Evolutionary conservation across 176 grass and related monocot species (phyloP).

Genomic region (Pontederia crassipes): DNA sequence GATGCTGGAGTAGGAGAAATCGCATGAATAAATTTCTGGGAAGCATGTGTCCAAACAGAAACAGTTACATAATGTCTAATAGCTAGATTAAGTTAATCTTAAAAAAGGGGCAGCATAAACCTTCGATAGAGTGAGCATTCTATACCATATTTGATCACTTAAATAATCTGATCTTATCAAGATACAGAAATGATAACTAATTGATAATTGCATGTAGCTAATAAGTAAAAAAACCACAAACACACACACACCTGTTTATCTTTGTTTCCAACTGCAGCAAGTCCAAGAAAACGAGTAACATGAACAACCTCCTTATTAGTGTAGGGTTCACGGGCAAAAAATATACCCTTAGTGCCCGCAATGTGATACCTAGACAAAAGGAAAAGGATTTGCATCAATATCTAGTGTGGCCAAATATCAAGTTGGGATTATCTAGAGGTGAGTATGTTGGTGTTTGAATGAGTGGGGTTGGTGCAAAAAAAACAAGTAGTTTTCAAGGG

Average conservation of each 20-base stretch:
- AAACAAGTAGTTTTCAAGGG: no score
- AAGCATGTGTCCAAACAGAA: background rate
- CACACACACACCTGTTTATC: conserved; percentile 58
- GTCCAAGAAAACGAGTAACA: conserved; percentile 86
- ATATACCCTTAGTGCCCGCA: conserved; percentile 78
- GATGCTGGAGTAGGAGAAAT: conserved; percentile 98
- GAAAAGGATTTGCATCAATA: background rate
- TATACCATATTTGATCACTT: no score
- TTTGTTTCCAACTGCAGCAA: conserved; percentile 88
- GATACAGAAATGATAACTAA: background rate
- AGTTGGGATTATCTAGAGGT: background rate
- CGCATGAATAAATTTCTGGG: conserved; percentile 95
- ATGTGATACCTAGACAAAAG: conserved; percentile 69
- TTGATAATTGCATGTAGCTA: background rate
- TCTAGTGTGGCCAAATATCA: background rate
- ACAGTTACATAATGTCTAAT: background rate
- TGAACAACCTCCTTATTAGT: conserved; percentile 53
- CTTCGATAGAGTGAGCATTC: no score
- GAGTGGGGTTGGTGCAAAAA: no score
- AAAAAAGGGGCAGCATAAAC: no score
- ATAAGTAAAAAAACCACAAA: conserved; percentile 20
- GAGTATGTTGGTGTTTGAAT: no score
- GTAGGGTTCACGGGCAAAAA: conserved; percentile 85
- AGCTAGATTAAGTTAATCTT: background rate
- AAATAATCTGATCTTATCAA: background rate